Evolutionary conservation across 2,329 filamentous ascomycete species (phyloP).

Genomic region (Chalaropsis ovoidea): DNA sequence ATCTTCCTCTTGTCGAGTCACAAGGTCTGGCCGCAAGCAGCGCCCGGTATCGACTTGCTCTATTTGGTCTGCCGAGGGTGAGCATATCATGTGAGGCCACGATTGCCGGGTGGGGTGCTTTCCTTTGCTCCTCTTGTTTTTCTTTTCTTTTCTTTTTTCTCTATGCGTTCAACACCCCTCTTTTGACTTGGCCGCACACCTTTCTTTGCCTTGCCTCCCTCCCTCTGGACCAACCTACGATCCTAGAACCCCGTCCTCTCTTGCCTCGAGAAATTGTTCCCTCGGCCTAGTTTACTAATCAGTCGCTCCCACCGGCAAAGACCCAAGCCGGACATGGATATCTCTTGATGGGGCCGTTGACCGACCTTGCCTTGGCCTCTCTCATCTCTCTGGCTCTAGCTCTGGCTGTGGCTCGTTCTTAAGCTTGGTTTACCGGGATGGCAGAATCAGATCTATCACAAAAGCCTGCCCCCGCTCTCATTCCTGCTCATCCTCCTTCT

Average conservation of each 20-base stretch:
- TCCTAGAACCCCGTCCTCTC: slow-evolving; percentile 6
- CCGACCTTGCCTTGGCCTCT: slow-evolving; percentile 5
- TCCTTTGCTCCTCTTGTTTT: not conserved
- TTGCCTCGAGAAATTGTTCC: slow-evolving; percentile 1
- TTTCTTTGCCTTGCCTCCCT: not conserved
- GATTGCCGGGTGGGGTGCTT: not conserved
- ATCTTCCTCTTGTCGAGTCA: not conserved
- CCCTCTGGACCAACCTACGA: slow-evolving; percentile 9
- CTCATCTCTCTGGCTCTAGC: slow-evolving; percentile 4
- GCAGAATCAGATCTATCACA: slow-evolving; percentile 3
- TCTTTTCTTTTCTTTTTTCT: not conserved
- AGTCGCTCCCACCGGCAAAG: not conserved
- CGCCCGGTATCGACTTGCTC: not conserved
- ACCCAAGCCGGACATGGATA: not conserved
- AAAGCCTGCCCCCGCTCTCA: not conserved
- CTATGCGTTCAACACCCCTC: not conserved
- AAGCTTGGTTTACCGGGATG: slow-evolving; percentile 1
- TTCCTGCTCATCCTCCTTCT: not conserved
- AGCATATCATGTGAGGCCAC: not conserved
- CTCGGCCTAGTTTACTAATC: slow-evolving; percentile 1
- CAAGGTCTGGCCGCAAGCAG: not conserved
- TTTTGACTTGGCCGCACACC: slow-evolving; percentile 1
- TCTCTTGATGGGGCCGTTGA: not conserved
- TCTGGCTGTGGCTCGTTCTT: slow-evolving; percentile 10
- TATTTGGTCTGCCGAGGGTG: not conserved